Base-by-base conservation (phyloP, 129 eudicot genomes). In the Pulicaria dysenterica region DNA sequence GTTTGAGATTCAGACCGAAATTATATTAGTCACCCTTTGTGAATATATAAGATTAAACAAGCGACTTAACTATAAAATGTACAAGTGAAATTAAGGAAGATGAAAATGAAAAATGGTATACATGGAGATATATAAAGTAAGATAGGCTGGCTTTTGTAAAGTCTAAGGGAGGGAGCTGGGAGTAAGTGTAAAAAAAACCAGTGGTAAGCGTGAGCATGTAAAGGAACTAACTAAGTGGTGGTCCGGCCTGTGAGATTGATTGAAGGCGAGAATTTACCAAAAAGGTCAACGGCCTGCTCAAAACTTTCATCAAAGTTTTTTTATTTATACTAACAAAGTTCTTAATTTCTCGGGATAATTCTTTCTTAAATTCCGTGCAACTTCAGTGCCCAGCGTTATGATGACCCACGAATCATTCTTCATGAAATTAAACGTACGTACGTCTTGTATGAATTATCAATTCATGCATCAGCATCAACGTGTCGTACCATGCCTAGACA, bases 151-250 rank as follows among this genome's bases (percentile, higher is more conserved):
- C 90, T 80, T 88, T 88, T 75, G 31, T 50, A 82, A 88, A 80
- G 88, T 65, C 58, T 58, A 77, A 56, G 36, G 67, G 55, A 15
- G 59, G 48, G 31, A 24, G n/a, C n/a, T n/a, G 31, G 31, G 31
- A 24, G 31, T 24, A 24, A 24, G 31, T 24, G 31, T 24, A 50
- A 72, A 58, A 75, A 77, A 81, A 78, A 71, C 68, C 85, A 72
- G 82, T 58, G 74, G 71, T 83, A 83, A 85, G 95, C 91, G 88
- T 85, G 95, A 85, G 81, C 74, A 81, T 60, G 83, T 68, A 85
- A 77, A 76, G 79, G 50, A 46, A 80, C 67, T 24, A 24, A 24
- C 1, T 65, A 76, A 82, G 84, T 83, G 91, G 95, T 88, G 91
- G 95, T 83, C 95, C 95, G 81, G 74, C 95, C 95, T 79, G 74